Base-by-base conservation (phyloP, 225 moss, liverwort and hornwort genomes). In the Sphagnum contortum region DNA sequence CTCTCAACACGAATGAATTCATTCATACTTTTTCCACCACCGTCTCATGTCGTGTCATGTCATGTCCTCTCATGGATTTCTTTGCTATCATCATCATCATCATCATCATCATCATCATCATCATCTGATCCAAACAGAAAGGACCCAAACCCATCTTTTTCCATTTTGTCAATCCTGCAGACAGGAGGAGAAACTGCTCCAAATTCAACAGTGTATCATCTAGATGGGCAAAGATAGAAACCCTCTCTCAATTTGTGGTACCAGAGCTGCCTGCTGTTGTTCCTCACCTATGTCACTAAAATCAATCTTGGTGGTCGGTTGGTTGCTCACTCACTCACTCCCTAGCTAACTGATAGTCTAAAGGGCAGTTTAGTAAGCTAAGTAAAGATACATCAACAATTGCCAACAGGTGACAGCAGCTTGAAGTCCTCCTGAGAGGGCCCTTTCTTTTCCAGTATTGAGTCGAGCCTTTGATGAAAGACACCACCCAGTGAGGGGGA, bases 401-500 rank as follows among this genome's bases (percentile, higher is more conserved):
- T 61, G 68, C 67, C 76, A 73, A 80, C 80, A 80, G 76, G 80
- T 76, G 71, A 71, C 73, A 56, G 70, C 65, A 68, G 74, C 73
- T 59, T 66, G 68, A 71, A 73, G 74, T 58, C 69, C 29, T 29
- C 29, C 71, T 73, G 71, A 76, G 73, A 70, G 71, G 61, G 58
- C 29, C 29, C 29, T 29, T 29, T 29, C 52, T 52, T 52, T 52
- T 6, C 52, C 52, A 52, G 7, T 52, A 9, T 52, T 52, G 52
- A 52, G 52, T 45, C 47, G 8, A 61, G 9, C 45, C 61, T 11
- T 61, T 44, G 44, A 44, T 8, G 9, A 10, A 46, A 11, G 11
- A 61, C 4, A 6, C 11, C 11, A 10, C 46, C 46, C 6, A 11
- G 45, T 46, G 9, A 3, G 11, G 5, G 47, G 8, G 11, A 47